Conservation (phyloP, 2,329 filamentous ascomycete species). For the Arthrinium phaeospermum region DNA sequence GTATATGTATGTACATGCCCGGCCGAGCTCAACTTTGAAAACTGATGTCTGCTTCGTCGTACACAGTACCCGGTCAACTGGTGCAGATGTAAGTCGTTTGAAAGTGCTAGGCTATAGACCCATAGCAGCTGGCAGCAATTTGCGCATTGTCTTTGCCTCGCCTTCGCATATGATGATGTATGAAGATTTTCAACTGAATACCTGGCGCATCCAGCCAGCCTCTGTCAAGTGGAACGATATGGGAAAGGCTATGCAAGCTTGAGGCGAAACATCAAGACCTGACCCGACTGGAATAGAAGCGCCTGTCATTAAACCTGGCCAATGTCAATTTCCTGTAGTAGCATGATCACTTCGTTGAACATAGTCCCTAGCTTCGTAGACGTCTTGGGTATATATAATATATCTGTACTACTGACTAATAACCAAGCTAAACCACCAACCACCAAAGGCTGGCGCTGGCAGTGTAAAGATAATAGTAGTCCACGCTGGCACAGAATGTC, state of each 20-base stretch:
- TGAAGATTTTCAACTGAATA: too few relatives aligned
- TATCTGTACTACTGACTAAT: neutral
- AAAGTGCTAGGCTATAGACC: too few relatives aligned
- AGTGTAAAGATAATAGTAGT: neutral
- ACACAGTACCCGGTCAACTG: neutral
- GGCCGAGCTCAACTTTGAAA: neutral
- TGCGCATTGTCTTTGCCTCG: too few relatives aligned
- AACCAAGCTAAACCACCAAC: neutral
- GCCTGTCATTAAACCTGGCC: neutral
- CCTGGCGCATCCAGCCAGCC: too few relatives aligned
- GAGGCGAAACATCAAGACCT: too few relatives aligned
- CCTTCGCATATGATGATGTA: too few relatives aligned
- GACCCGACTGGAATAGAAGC: neutral
- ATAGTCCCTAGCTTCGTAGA: neutral
- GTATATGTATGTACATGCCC: neutral
- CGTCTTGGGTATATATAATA: neutral
- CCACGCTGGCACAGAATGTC: neutral
- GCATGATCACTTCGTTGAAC: too few relatives aligned
- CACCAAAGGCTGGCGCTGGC: too few relatives aligned
- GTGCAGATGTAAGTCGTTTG: neutral
- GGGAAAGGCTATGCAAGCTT: too few relatives aligned
- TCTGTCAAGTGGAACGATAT: too few relatives aligned
- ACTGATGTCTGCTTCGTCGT: rapidly evolving
- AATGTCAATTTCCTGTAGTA: neutral
- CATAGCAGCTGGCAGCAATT: rapidly evolving